Conservation (phyloP, 495 filamentous ascomycete genomes). For the Penicillium canescens region DNA sequence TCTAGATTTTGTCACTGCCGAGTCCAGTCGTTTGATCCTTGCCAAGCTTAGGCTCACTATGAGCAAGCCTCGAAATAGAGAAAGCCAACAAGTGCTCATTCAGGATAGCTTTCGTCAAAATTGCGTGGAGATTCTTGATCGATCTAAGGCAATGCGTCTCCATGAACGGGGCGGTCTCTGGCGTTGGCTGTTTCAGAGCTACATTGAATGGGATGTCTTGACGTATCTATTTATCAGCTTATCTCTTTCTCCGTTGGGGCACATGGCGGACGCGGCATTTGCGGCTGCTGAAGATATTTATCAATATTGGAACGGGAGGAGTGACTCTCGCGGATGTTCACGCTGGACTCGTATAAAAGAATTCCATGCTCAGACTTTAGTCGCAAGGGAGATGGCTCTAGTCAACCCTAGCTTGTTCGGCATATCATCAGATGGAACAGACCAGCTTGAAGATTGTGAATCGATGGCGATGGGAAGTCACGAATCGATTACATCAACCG, state of each 20-base stretch:
- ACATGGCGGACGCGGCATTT: constrained; percentile 7
- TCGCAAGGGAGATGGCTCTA: constrained; percentile 1
- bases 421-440: not conserved
- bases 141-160: constrained; percentile 6
- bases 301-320: constrained; percentile 14
- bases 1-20: constrained; percentile 66
- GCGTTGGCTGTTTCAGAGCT: constrained; percentile 70
- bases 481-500: not conserved
- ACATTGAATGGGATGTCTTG: constrained; percentile 76
- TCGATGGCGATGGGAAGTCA: no score
- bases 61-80: constrained; percentile 46
- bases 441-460: not conserved
- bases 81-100: constrained; percentile 11
- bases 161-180: constrained; percentile 19
- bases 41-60: constrained; percentile 62
- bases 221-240: constrained; percentile 68
- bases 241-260: constrained; percentile 34
- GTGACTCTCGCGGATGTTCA: not conserved
- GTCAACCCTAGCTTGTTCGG: not conserved
- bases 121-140: constrained; percentile 59
- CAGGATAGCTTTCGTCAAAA: constrained; percentile 28
- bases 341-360: no score
- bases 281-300: constrained; percentile 13
- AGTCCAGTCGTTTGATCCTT: constrained; percentile 62
- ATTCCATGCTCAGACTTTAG: no score